Percentiles rank a stretch among this genome's conserved stretches.
Conservation (phyloP, 129 eudicot genomes). For the Glebionis coronaria region DNA sequence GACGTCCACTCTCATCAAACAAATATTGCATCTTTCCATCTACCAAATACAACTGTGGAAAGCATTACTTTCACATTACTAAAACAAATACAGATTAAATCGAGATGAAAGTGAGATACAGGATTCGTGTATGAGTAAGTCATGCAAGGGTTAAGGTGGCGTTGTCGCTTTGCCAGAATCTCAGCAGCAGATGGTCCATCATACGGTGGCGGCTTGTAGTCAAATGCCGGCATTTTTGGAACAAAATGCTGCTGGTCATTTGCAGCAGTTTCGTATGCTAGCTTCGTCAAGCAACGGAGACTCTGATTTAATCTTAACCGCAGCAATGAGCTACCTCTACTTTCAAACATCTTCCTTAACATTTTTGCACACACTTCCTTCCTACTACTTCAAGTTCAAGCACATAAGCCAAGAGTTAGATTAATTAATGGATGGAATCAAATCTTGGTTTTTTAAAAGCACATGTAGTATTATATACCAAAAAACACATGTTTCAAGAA, state of each 20-base stretch:
- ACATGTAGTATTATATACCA: no score
- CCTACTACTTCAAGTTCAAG: no score
- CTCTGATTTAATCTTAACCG: no score
- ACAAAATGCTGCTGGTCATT: conserved; percentile 19
- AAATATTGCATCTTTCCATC: conserved; percentile 85
- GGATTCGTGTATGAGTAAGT: conserved; percentile 49
- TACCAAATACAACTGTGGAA: conserved; percentile 57
- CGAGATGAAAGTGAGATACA: conserved; percentile 22
- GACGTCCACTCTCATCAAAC: conserved; percentile 61
- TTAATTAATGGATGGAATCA: no score
- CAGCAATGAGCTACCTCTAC: no score
- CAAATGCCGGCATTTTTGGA: conserved; percentile 67
- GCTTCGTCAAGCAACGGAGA: no score
- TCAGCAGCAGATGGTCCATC: conserved; percentile 59
- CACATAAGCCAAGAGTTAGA: no score
- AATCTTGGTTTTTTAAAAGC: no score
- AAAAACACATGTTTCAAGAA: no score
- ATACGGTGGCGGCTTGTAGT: conserved; percentile 63
- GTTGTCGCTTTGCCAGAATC: conserved; percentile 45
- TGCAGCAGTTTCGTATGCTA: conserved; percentile 1
- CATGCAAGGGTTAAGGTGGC: conserved; percentile 61
- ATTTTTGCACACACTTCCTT: no score
- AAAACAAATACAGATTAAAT: not conserved
- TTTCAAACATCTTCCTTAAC: no score
- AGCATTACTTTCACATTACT: not conserved